A percentile compares a stretch with the other conserved stretches of the same genome.
Evolutionary conservation across 139 green algal species (phyloP).

Genomic region (Deuterostichococcus epilithicus): DNA sequence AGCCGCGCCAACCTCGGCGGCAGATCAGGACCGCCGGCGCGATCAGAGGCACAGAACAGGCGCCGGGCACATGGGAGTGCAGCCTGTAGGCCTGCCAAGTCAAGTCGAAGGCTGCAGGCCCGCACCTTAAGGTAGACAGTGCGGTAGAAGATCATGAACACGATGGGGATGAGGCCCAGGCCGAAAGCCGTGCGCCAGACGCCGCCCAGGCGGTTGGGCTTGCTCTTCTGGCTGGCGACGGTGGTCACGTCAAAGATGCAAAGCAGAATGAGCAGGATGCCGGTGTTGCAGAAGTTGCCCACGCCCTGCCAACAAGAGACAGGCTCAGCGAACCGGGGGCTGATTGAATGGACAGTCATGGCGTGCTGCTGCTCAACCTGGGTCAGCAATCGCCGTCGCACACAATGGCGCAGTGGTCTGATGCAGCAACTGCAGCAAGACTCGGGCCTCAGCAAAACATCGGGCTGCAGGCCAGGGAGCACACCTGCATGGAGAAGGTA

Average conservation of each 20-base stretch:
- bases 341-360: too few species aligned
- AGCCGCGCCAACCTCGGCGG: neutral
- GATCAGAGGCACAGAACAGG: neutral
- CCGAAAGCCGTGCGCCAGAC: slow-evolving; percentile 25
- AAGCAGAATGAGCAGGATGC: slow-evolving; percentile 18
- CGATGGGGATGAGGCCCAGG: slow-evolving; percentile 25
- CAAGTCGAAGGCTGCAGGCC: neutral
- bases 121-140: neutral
- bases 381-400: too few species aligned
- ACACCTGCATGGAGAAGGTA: slow-evolving; percentile 54
- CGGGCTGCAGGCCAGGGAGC: neutral
- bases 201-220: slow-evolving; percentile 4
- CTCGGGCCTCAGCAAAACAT: too few species aligned
- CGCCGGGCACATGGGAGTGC: neutral
- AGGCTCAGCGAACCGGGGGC: too few species aligned
- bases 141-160: slow-evolving; percentile 26
- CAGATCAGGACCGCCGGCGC: neutral
- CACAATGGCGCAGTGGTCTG: too few species aligned
- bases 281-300: slow-evolving; percentile 28
- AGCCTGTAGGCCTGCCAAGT: neutral
- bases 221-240: neutral
- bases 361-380: too few species aligned
- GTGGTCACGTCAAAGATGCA: neutral
- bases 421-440: too few species aligned
- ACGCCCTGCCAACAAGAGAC: slow-evolving; percentile 4